A percentile compares a stretch with the other conserved stretches of the same genome.
These are phyloP conservation scores for Inga oerstediana DNA, from an alignment of 306 rosid species.

Conservation along the genomic window DNA sequence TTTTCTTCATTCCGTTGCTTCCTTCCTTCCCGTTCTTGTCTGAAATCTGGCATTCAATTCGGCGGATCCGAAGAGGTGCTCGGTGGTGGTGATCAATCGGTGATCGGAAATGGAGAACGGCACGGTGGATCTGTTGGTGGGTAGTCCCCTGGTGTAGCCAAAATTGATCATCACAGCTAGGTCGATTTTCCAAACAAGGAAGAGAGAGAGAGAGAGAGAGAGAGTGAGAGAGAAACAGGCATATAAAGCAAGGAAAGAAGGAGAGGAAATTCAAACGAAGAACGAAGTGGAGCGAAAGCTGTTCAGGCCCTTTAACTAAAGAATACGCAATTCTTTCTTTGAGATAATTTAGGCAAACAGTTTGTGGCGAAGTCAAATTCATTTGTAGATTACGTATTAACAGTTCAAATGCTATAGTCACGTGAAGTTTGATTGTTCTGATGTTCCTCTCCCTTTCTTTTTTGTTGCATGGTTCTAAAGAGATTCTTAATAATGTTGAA, in stretches of 20 bases:
- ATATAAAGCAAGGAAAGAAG: not conserved
- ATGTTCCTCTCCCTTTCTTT: not conserved
- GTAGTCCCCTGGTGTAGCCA: not conserved
- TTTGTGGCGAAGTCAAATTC: conserved; percentile 50
- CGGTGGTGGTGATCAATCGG: too few relatives aligned
- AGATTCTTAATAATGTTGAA: too few relatives aligned
- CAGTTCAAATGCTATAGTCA: conserved; percentile 42
- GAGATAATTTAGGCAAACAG: conserved; percentile 43
- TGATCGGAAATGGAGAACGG: too few relatives aligned
- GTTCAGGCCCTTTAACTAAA: conserved; percentile 31
- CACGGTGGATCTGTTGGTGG: too few relatives aligned
- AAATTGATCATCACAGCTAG: not conserved
- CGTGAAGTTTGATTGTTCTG: conserved; percentile 29
- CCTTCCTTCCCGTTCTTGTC: too few relatives aligned
- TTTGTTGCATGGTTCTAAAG: too few relatives aligned
- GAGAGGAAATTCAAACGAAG: too few relatives aligned
- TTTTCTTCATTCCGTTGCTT: too few relatives aligned
- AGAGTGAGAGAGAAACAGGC: not conserved
- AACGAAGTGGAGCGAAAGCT: conserved; percentile 3
- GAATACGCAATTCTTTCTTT: conserved; percentile 29
- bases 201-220: not conserved
- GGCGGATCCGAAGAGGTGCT: too few relatives aligned
- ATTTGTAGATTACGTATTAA: conserved; percentile 40
- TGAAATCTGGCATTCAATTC: too few relatives aligned
- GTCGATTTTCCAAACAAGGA: not conserved